Base-by-base conservation (phyloP, 768 basidiomycete genomes). In the Pholiota conissans region DNA sequence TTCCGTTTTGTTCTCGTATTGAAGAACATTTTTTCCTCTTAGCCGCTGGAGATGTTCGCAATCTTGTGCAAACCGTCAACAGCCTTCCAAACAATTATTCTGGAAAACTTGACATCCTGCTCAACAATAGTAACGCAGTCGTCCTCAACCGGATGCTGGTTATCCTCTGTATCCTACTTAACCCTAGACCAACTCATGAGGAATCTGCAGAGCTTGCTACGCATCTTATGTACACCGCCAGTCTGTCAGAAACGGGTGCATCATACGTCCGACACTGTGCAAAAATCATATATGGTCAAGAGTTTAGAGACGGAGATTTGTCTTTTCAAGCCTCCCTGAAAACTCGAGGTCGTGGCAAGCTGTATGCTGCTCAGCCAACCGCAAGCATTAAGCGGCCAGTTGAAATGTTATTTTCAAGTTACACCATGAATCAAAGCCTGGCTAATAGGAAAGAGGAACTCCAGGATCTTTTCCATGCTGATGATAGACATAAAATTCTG, bases 181-280 rank as follows among this genome's bases (percentile, higher is more conserved):
- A 65, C 13, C 65, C 76, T 2, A 76, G 74, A 7, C 74, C 74
- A 8, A 73, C 75, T 7, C 64, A 74, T 34, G 76, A 77, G 16
- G 74, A 78, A 67, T 72, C 74, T 4, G 76, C 75, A 10, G 77
- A 78, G 61, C 65, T 79, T 9, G 73, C 73, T 0, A 63, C 67
- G 7, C 78, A 78, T 58, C 63, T 78, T 24, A 77, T 78, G 74
- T 79, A 77, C 61, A 78, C 78, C 1, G 65, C 73, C 35, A 66
- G 65, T 22, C 64, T 79, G n/a, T 64, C 75, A 0, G 67, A 69
- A 9, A 67, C 70, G 6, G 67, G 67, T 18, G 73, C 73, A 11
- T 67, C 71, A 2, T 76, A 78, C 51, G 53, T 76, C 42, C 66
- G 68, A 26, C 69, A 67, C 7, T 77, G 75, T 56, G 65, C 73